Evolutionary conservation across 1,284 basidiomycete species (phyloP), one percentile per base, ranked within the genome.

Genomic region (Jaminaea rosea): DNA sequence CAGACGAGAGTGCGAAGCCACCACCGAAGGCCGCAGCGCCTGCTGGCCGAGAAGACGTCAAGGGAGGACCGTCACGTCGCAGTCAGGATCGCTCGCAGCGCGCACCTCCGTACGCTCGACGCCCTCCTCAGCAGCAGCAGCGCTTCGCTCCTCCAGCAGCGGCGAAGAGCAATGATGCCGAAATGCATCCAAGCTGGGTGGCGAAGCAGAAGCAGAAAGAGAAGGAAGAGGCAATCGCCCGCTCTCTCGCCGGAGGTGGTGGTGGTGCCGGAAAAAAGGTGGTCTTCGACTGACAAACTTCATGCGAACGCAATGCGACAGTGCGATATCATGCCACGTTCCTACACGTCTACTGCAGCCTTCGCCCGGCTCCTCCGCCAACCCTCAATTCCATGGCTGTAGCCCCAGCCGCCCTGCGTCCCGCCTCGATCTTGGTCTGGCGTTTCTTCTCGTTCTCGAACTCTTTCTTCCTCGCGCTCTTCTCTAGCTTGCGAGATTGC

Each of bases 181-280:
- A 65, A 27, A 60, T 67, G 56, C 66, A 68, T 32, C 66, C 66
- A 0, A 59, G 56, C 4, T 68, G 66, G 66, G 56, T 67, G 19
- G 66, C 66, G 21, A 68, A 68, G 50, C 66, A 68, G 57, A 62
- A 65, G 34, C 64, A 66, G 32, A 68, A 68, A 47, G 63, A 68
- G 28, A 47, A 55, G 55, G 61, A 60, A 2, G 53, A 60, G 44
- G 54, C 57, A 51, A 58, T 62, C 26, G 27, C 42, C 10, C 24
- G 46, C n/a, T 23, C 41, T 10, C 55, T 55, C n/a, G 58, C 50
- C 10, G 60, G 60, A 7, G 23, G 15, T 4, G 52, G 49, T 4
- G 50, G 39, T 23, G 17, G 9, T 7, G 23, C 24, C 13, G 11
- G 19, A 21, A 68, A 68, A 41, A 68, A 68, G 47, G 56, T 68